phyloP scores from a whole-genome alignment of 2,329 filamentous ascomycete species.

The Scytalidium sp. region DNA sequence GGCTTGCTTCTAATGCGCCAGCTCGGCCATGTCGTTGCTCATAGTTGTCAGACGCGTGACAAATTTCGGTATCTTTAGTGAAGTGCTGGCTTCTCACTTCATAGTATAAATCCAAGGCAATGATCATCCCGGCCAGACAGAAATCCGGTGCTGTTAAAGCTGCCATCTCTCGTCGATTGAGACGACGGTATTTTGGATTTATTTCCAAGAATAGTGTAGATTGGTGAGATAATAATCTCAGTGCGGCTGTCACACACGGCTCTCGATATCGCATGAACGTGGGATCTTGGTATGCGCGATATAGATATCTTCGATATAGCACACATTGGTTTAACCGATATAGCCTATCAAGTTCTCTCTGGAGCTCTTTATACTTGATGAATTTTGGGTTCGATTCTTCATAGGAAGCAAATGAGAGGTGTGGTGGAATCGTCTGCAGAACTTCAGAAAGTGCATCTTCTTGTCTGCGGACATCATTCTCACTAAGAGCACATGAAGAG shows the following conservation, averaged over 20 bases:
- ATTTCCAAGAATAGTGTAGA: slow-evolving; percentile 3
- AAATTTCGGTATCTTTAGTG: neutral
- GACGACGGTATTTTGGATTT: neutral
- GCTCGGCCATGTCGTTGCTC: too few relatives aligned
- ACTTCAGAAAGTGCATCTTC: slow-evolving; percentile 2
- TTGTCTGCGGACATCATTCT: slow-evolving; percentile 3
- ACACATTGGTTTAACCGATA: slow-evolving; percentile 8
- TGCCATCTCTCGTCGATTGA: slow-evolving; percentile 5
- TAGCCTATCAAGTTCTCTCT: slow-evolving; percentile 3
- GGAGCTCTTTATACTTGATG: neutral
- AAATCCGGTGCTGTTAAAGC: slow-evolving; percentile 9
- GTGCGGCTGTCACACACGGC: slow-evolving; percentile 7
- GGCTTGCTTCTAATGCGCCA: slow-evolving; percentile 7
- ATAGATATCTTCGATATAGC: slow-evolving; percentile 5
- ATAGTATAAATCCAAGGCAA: slow-evolving; percentile 10
- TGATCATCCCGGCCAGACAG: slow-evolving; percentile 9
- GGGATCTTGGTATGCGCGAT: slow-evolving; percentile 1
- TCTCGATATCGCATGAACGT: slow-evolving; percentile 2
- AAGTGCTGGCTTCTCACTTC: neutral
- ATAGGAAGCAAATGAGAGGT: neutral
- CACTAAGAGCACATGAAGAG: neutral
- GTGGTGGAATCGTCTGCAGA: slow-evolving; percentile 1
- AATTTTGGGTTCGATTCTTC: neutral
- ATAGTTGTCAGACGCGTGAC: too few relatives aligned
- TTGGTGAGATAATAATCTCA: slow-evolving; percentile 8